A percentile compares a stretch with the other conserved stretches of the same genome.
phyloP scores from a whole-genome alignment of 176 grass and related monocot genomes.

The Oryza meridionalis region DNA sequence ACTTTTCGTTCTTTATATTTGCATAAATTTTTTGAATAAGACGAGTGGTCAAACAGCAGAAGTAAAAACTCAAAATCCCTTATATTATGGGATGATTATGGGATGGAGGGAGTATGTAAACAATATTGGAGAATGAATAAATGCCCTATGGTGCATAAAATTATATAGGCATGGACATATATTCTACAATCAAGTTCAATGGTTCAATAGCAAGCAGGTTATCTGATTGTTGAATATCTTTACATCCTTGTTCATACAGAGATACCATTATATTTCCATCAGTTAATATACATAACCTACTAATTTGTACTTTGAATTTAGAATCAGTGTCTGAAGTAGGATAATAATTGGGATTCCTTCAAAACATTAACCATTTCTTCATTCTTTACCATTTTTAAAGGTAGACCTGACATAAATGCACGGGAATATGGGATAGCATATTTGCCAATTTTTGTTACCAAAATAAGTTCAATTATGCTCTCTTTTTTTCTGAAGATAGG shows the following conservation, averaged over 20 bases:
- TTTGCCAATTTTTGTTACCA: background rate
- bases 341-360: slow-evolving; percentile 10
- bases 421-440: background rate
- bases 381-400: background rate
- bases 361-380: background rate
- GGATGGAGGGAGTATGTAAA: too few relatives aligned
- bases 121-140: background rate
- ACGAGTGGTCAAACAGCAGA: too few relatives aligned
- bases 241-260: slow-evolving; percentile 17
- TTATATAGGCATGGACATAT: too few relatives aligned
- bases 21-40: too few relatives aligned
- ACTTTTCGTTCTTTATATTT: too few relatives aligned
- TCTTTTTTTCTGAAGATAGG: slow-evolving; percentile 12
- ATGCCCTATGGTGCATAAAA: background rate
- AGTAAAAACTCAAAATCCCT: too few relatives aligned
- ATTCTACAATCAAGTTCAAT: background rate
- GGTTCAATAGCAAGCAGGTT: background rate
- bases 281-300: too few relatives aligned
- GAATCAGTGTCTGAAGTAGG: slow-evolving; percentile 7
- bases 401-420: slow-evolving; percentile 2
- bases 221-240: slow-evolving; percentile 22
- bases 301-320: slow-evolving; percentile 24
- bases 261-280: background rate
- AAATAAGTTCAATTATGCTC: slow-evolving; percentile 27
- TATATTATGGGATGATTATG: too few relatives aligned